A percentile compares a stretch with the other conserved stretches of the same genome.
Conservation (phyloP, 2,329 filamentous ascomycete genomes). For the Claviceps quebecensis region DNA sequence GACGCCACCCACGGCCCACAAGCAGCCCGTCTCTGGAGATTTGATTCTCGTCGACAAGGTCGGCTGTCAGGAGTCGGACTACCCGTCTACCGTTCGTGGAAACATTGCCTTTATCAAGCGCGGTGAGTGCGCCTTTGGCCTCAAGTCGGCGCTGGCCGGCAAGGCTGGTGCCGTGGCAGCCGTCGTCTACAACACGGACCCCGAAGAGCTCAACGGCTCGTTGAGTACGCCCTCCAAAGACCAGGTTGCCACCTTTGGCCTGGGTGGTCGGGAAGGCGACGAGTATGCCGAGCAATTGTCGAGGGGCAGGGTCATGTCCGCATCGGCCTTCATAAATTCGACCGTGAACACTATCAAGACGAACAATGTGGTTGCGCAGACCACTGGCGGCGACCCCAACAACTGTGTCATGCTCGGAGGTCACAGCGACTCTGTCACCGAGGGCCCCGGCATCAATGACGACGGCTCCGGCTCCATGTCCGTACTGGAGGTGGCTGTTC, state of each 20-base stretch:
- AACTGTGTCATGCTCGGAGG: slow-evolving; percentile 54
- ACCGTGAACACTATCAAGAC: slow-evolving; percentile 39
- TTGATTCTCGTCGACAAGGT: slow-evolving; percentile 46
- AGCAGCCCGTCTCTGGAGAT: slow-evolving; percentile 43
- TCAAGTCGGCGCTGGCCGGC: slow-evolving; percentile 55
- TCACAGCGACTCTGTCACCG: slow-evolving; percentile 48
- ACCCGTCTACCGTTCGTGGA: slow-evolving; percentile 40
- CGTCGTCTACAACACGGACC: slow-evolving; percentile 60
- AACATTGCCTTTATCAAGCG: slow-evolving; percentile 59
- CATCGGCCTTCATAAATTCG: slow-evolving; percentile 46
- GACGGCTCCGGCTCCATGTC: slow-evolving; percentile 55
- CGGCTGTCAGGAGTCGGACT: slow-evolving; percentile 53
- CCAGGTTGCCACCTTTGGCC: slow-evolving; percentile 55
- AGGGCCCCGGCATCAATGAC: slow-evolving; percentile 63
- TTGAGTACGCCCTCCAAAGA: slow-evolving; percentile 45
- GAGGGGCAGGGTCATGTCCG: slow-evolving; percentile 33
- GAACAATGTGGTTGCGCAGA: slow-evolving; percentile 50
- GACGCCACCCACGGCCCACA: slow-evolving; percentile 49
- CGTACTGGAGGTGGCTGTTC: slow-evolving; percentile 47
- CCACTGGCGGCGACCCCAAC: slow-evolving; percentile 40
- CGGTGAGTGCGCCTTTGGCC: slow-evolving; percentile 56
- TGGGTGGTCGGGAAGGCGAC: slow-evolving; percentile 45
- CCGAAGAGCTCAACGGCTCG: slow-evolving; percentile 50
- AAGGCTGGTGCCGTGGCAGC: slow-evolving; percentile 56
- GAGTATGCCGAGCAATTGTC: slow-evolving; percentile 40